Base-by-base conservation (phyloP, 106 monocot genomes). In the Acanthochlamys bracteata region DNA sequence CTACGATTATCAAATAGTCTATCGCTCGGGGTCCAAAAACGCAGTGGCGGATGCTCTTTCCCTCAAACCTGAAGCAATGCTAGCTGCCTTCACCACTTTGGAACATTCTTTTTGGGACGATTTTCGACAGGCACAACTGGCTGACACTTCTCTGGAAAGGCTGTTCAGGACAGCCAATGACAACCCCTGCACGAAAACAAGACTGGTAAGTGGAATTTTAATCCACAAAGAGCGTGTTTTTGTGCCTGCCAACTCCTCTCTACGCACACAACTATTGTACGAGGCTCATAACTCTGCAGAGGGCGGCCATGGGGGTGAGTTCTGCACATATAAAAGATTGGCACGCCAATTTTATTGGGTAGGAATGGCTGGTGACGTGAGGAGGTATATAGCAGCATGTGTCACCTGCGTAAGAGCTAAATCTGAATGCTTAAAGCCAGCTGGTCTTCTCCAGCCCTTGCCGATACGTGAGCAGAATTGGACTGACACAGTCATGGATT, bases 1-100 rank as follows among this genome's bases (percentile, higher is more conserved):
- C 1, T 70, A 60, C 33, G 70, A 70, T 20, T 70, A 70, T 21
- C 46, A 51, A 24, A 61, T 61, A 24, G 15, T 14, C 15, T 49
- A 49, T 49, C 49, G 17, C 12, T 17, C 49, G 17, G 49, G 49
- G 49, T 12, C 17, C 17, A 1, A 49, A 17, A 49, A 49, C 49
- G 3, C 15, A 49, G 49, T 49, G 49, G 49, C 49, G 17, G 49
- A 49, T 9, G 49, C 49, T 49, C 17, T 49, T 12, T 49, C 49
- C 49, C 49, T 2, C 17, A 12, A 14, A 49, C 49, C 33, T 33
- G 33, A 33, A 33, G 33, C 33, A 33, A 33, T 33, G 33, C 33
- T 33, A 33, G 33, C 33, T 33, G 33, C 33, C 33, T 33, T 33
- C 33, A 33, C 33, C 33, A 33, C 33, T 33, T 33, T 33, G 17